A percentile compares a stretch with the other conserved stretches of the same genome.
Evolutionary conservation across 148 eudicot species (phyloP).

Genomic region (Vaccinium corymbosum): DNA sequence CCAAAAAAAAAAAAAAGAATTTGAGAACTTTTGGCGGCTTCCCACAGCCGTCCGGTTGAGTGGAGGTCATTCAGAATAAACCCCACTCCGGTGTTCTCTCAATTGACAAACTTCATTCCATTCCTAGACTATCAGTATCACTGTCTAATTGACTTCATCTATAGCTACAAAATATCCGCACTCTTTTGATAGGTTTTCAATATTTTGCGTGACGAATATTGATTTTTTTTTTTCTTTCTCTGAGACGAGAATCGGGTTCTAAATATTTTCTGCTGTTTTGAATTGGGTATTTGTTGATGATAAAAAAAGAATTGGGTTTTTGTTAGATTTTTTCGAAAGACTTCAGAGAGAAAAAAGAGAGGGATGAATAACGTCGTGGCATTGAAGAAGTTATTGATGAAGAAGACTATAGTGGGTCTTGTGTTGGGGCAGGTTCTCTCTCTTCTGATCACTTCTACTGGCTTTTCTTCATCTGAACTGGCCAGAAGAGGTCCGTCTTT

Average conservation of each 20-base stretch:
- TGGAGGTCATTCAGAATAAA: background rate
- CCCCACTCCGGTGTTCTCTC: background rate
- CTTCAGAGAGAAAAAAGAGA: background rate
- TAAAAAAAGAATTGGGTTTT: slow-evolving; percentile 8
- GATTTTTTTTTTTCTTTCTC: background rate
- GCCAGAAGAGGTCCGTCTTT: slow-evolving; percentile 57
- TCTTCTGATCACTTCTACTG: slow-evolving; percentile 67
- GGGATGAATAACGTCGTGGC: slow-evolving; percentile 17
- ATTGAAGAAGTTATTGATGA: slow-evolving; percentile 31
- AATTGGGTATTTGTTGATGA: background rate
- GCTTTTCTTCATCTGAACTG: slow-evolving; percentile 68
- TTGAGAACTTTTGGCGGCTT: background rate
- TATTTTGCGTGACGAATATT: background rate
- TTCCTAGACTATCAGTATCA: background rate
- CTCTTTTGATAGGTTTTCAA: background rate
- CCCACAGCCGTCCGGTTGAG: slow-evolving; percentile 11
- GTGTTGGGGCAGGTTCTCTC: slow-evolving; percentile 67
- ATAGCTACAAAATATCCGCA: background rate
- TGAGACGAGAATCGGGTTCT: no score
- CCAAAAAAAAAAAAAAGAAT: background rate
- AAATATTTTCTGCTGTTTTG: background rate
- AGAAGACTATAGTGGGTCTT: slow-evolving; percentile 48
- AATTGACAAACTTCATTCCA: background rate
- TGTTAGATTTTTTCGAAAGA: background rate
- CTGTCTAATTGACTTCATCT: no score